Percentiles rank a stretch among this genome's conserved stretches.
These are phyloP conservation scores for Apiospora koreana DNA, from an alignment of 2,329 filamentous ascomycete genomes.

Conservation along the genomic window DNA sequence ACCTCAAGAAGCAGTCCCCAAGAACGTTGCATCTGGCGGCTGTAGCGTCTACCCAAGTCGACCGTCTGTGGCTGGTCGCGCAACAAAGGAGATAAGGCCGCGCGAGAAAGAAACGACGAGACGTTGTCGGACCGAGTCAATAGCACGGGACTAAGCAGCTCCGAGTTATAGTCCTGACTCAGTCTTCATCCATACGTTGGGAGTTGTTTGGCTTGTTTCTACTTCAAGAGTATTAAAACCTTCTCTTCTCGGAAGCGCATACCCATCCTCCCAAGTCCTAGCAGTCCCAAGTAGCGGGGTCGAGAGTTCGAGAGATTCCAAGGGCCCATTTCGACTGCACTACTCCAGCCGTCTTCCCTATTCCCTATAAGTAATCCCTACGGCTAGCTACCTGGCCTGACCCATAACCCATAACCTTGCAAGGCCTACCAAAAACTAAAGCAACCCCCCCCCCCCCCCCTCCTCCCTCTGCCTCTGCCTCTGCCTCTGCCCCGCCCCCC, in stretches of 20 bases:
- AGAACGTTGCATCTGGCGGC: background rate
- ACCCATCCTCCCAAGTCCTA: background rate
- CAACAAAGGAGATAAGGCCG: background rate
- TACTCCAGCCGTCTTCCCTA: conserved; percentile 6
- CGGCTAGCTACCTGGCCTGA: background rate
- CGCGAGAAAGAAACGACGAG: conserved; percentile 2
- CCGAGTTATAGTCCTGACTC: background rate
- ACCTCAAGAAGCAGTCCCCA: background rate
- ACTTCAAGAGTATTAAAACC: background rate
- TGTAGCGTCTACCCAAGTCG: background rate
- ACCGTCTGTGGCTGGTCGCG: background rate
- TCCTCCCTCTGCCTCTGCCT: too few relatives aligned
- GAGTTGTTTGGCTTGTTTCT: background rate
- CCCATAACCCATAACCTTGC: background rate
- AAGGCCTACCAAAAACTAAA: conserved; percentile 4
- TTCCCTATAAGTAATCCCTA: too few relatives aligned
- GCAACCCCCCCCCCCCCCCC: background rate
- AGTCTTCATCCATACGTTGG: background rate
- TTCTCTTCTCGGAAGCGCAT: background rate
- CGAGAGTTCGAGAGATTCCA: background rate
- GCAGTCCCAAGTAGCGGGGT: too few relatives aligned
- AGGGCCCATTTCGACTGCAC: background rate
- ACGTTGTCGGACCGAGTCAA: conserved; percentile 1
- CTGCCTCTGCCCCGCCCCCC: background rate
- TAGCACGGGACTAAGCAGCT: conserved; percentile 8